Base-by-base conservation (phyloP, 495 filamentous ascomycete species). In the Cercophora sp. region DNA sequence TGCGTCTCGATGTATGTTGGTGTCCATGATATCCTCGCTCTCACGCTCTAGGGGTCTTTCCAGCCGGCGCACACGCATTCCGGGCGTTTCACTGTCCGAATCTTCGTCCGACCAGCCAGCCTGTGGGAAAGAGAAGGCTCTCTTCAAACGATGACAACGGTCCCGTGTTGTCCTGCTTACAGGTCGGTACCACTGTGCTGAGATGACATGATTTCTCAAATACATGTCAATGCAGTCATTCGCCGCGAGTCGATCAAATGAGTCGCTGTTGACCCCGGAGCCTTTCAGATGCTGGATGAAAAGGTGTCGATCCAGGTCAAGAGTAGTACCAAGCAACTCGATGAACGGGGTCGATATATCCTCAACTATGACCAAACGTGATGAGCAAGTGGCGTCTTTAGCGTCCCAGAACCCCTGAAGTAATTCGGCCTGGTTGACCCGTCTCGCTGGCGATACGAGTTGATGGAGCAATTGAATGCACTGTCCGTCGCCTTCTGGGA, bases 201-300 rank as follows among this genome's bases (percentile, higher is more conserved):
- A 26, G 41, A 44, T 6, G 18, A 44, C 16, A 26, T 44, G 41
- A 10, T 22, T 44, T 18, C 18, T 10, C n/a, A 24, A 18, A 25
- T 24, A 26, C 11, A 23, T 16, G 13, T 44, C 41, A 23, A 25
- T 22, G 23, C 41, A 44, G 2, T 44, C 19, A 16, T 25, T 44
- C 3, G 10, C 41, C 16, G 23, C 41, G 10, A 26, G 16, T 11
- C 19, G 41, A 44, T 24, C 23, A 18, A 44, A 23, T 6, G 41
- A 44, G 10, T 44, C 23, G 4, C 18, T 2, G 23, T 44, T 44
- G 41, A 44, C 41, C 8, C 41, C 41, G 16, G 41, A 44, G 10
- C 41, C 41, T 16, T 26, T 44, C 19, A 44, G 41, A 26, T 44
- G 41, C 18, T 44, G 19, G 41, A 44, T 44, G 41, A 44, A 44